phyloP scores from a whole-genome alignment of 2,329 filamentous ascomycete species.

The Amesomyces nigricolor region DNA sequence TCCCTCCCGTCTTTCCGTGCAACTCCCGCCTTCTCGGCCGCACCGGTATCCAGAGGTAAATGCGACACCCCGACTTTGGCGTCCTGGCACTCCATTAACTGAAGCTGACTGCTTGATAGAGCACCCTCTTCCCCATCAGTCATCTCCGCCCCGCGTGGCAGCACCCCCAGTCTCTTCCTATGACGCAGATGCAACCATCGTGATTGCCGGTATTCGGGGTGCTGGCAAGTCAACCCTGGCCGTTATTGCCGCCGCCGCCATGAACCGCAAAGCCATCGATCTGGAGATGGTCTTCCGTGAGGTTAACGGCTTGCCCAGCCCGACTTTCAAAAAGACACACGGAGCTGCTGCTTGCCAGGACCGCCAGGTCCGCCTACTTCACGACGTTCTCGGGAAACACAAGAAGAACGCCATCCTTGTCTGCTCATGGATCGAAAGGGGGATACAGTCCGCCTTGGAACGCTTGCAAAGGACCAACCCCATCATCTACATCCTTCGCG shows the following conservation, averaged over 20 bases:
- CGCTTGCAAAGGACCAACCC: slow-evolving; percentile 61
- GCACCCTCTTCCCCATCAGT: slow-evolving; percentile 19
- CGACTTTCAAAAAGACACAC: slow-evolving; percentile 57
- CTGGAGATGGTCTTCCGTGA: slow-evolving; percentile 64
- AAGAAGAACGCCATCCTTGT: slow-evolving; percentile 61
- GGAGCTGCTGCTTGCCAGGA: slow-evolving; percentile 58
- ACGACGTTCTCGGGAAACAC: slow-evolving; percentile 54
- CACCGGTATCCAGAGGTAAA: slow-evolving; percentile 9
- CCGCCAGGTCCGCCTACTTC: slow-evolving; percentile 57
- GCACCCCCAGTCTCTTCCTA: slow-evolving; percentile 37
- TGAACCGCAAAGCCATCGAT: slow-evolving; percentile 63
- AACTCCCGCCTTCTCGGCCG: background rate
- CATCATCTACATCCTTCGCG: slow-evolving; percentile 64
- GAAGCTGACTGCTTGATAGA: slow-evolving; percentile 14
- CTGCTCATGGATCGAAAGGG: slow-evolving; percentile 65
- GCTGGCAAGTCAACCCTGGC: slow-evolving; percentile 71
- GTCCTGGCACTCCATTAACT: too few species aligned
- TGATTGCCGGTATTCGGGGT: slow-evolving; percentile 67
- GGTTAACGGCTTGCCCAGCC: slow-evolving; percentile 54
- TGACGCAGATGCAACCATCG: slow-evolving; percentile 59
- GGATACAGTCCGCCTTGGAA: slow-evolving; percentile 53
- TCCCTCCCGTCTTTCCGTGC: background rate
- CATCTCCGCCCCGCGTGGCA: slow-evolving; percentile 11
- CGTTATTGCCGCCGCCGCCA: slow-evolving; percentile 67
- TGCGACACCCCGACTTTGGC: background rate